Base-by-base conservation (phyloP, 345 rosid genomes). In the Populus tremula region DNA sequence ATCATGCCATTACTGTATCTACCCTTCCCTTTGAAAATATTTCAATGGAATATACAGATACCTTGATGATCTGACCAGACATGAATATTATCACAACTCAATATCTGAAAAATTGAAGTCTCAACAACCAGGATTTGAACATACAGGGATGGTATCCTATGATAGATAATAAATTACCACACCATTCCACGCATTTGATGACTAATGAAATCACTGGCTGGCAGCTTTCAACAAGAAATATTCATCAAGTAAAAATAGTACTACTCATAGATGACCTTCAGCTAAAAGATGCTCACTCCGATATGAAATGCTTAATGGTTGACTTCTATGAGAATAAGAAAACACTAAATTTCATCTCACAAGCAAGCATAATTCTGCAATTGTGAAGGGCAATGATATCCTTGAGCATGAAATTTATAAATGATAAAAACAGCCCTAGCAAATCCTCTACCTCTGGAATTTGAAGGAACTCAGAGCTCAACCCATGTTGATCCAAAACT, bases 401-500 rank as follows among this genome's bases (percentile, higher is more conserved):
- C 5, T 59, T 36, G 39, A 35, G 27, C 29, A 63, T 11, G 64
- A 77, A 23, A 67, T 21, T 23, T 25, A 33, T 69, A 16, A 71
- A 45, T 16, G 13, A 56, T 47, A 35, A 73, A 6, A 69, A 54
- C 18, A 1, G 9, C n/a, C 11, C 18, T 49, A 14, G 36, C 14
- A 76, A 39, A 73, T 81, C 59, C 59, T 69, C 67, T 88, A 95
- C 99, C 99, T 93, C 99, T 4, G 97, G 97, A 72, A 96, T 92
- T 87, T 90, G 92, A 87, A 96, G 97, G 88, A 89, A 91, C 65
- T 90, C 97, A 20, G 92, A 83, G 73, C 85, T 86, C 87, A 96
- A 81, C 38, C 99, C 99, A 83, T 96, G 98, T 85, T 93, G 97
- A 81, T 91, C 97, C 79, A 96, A 85, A 76, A 96, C 99, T 82